phyloP scores from a whole-genome alignment of 257 asterid genomes.

The Ophiorrhiza pumila region DNA sequence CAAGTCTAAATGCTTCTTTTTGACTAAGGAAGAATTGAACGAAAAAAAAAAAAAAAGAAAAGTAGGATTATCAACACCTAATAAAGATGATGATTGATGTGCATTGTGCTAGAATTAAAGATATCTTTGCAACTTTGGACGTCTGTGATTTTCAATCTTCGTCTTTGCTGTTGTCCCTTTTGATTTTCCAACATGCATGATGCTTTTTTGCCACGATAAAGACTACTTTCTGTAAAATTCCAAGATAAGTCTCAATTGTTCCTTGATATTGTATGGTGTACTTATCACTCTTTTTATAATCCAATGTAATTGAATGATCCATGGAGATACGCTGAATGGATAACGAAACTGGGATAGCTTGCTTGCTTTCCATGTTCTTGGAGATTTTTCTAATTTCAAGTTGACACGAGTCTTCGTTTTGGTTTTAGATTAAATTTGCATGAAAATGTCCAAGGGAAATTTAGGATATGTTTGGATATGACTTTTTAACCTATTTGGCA shows the following conservation, averaged over 20 bases:
- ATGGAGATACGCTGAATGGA: background rate
- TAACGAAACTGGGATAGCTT: background rate
- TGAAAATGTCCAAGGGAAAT: too few relatives aligned
- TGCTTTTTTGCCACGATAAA: conserved; percentile 7
- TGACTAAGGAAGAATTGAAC: conserved; percentile 22
- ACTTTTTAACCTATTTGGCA: too few relatives aligned
- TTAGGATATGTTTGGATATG: too few relatives aligned
- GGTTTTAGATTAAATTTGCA: too few relatives aligned
- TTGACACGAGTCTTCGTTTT: too few relatives aligned
- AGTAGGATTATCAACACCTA: conserved; percentile 15
- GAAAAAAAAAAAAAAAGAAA: background rate
- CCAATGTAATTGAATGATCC: background rate
- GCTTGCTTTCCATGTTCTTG: background rate
- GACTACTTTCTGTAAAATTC: background rate
- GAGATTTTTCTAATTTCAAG: too few relatives aligned
- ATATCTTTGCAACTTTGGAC: conserved; percentile 10
- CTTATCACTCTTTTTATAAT: conserved; percentile 17
- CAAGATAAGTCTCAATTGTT: conserved; percentile 22
- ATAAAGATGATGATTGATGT: conserved; percentile 22
- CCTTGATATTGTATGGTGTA: conserved; percentile 3
- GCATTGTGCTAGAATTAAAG: too few relatives aligned
- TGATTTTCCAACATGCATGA: conserved; percentile 14
- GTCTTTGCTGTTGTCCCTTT: background rate
- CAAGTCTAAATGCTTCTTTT: conserved; percentile 22
- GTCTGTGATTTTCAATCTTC: conserved; percentile 10